Evolutionary conservation across 1,284 basidiomycete genomes (phyloP), one percentile per base, ranked within the genome.

Genomic region (Irpex sp.): DNA sequence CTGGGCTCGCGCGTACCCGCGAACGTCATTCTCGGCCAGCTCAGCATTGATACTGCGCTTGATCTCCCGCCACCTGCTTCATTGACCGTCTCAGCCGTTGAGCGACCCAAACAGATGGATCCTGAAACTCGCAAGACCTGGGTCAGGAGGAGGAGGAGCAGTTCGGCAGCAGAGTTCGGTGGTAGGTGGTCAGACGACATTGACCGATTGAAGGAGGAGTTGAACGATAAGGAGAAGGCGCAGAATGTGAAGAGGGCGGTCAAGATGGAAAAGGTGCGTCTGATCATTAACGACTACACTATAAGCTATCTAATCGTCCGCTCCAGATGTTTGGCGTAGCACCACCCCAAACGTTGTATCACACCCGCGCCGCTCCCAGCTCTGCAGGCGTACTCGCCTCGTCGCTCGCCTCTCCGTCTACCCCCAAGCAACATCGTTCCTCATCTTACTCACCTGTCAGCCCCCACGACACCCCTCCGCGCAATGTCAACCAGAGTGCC

Each of bases 181-280:
- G 68, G 68, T 46, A 68, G 71, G 7, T 85, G 83, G 83, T 77
- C 78, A 17, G 81, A 84, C 61, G 80, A 84, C 31, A 72, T 83
- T 56, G 89, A 90, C 66, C 79, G 89, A 46, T 72, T 86, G 58
- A 87, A 83, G 73, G 88, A 86, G 70, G 86, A 89, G 63, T 78
- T 92, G 57, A 82, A 85, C 66, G 83, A 84, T 33, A 80, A 77
- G 66, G 90, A 92, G 71, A 91, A 90, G 75, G 87, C 88, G 13
- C 81, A 89, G 70, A 90, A 89, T 68, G 90, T 93, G 57, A 81
- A 86, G 60, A 77, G 91, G 57, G 91, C 90, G 36, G 79, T 87
- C 69, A 93, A 93, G 76, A 92, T 93, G 90, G 90, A 93, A 75
- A 88, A 89, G 85, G 90, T 90, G 62, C 54, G 79, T 74, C n/a